Evolutionary conservation across 208 protist species (phyloP), one percentile per base, ranked within the genome.

Genomic region (Trypanosoma melophagium): DNA sequence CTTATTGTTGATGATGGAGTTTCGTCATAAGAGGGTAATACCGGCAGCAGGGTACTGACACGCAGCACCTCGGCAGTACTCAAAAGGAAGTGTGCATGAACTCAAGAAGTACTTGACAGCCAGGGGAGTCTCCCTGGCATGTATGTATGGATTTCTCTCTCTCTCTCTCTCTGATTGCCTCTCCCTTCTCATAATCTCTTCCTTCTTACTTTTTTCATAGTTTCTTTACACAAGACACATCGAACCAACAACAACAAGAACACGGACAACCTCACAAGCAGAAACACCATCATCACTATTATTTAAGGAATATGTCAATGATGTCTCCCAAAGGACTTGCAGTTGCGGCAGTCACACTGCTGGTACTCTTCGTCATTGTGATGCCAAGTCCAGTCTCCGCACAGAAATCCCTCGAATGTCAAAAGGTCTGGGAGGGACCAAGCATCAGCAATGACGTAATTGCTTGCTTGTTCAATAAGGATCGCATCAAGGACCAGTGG

Each of bases 31-130:
- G 5, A 35, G 28, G 28, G 28, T 35, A 35, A 35, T 35, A 35
- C 5, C 28, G 12, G 22, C 2, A 16, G 51, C 2, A 31, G 24
- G 51, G 51, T 21, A 55, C 10, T 24, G 51, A 47, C 42, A 47
- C 42, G 40, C 71, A 65, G 17, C 50, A 53, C 3, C 66, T 89
- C n/a, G 69, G 76, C 13, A 70, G 75, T 4, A 52, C 74, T 40
- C 84, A 94, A 60, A 83, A 81, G 61, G 87, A 92, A 66, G 77
- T 86, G 50, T 75, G 83, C 25, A 66, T 94, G n/a, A 83, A 14
- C 66, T 94, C 21, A 87, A 76, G 4, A 80, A 94, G 72, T 94
- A 54, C 68, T 94, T 7, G 45, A 87, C 9, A 10, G 24, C 55
- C 79, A 28, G 76, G 56, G 22, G 80, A 91, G 49, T 93, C 89